Conservation (phyloP, 164 flowering plant genomes). For the Buxus sempervirens region DNA sequence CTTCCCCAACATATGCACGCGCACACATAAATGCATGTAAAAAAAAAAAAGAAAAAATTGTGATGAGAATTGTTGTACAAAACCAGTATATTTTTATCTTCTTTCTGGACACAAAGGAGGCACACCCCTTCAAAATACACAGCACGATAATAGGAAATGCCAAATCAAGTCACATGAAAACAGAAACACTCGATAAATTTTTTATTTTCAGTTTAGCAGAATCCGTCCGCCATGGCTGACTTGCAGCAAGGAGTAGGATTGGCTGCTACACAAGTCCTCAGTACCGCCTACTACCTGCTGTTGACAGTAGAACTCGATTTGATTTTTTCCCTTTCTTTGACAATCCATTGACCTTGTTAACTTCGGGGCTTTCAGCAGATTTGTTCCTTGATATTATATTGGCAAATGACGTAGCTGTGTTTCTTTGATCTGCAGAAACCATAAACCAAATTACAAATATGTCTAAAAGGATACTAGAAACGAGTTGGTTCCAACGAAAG, state of each 20-base stretch:
- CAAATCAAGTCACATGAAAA: no score
- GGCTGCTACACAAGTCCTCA: constrained; percentile 18
- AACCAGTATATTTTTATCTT: no score
- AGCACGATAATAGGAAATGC: no score
- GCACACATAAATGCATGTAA: no score
- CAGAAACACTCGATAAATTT: background rate
- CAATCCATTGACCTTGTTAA: constrained; percentile 36
- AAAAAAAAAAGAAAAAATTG: no score
- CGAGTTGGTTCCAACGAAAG: background rate
- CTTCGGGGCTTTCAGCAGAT: constrained; percentile 29
- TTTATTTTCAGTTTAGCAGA: background rate
- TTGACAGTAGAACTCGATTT: constrained; percentile 74
- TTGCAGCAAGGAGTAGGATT: no score
- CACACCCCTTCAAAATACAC: no score
- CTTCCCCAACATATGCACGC: no score
- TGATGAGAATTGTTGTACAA: no score
- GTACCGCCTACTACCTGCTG: constrained; percentile 86
- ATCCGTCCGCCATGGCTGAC: no score
- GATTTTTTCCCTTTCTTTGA: constrained; percentile 87
- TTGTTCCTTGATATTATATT: constrained; percentile 57
- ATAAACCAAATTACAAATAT: background rate
- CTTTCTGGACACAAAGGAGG: no score
- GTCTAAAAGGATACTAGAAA: background rate
- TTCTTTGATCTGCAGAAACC: constrained; percentile 43
- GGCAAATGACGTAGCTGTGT: constrained; percentile 58